Evolutionary conservation across 257 asterid species (phyloP).

Genomic region (Striga asiatica): DNA sequence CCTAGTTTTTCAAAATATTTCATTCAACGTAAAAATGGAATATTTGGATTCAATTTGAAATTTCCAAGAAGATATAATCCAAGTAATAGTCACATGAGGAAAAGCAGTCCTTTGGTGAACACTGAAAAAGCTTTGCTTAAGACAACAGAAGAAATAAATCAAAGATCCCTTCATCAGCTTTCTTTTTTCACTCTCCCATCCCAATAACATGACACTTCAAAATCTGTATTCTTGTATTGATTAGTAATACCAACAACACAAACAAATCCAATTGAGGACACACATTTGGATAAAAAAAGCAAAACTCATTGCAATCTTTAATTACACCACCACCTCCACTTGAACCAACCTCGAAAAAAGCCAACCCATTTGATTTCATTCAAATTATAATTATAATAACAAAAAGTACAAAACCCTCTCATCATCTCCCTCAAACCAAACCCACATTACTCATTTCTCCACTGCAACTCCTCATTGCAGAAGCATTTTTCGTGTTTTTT

Average conservation of each 20-base stretch:
- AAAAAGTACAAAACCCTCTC: background rate
- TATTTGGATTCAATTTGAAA: too few relatives aligned
- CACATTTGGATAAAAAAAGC: conserved; percentile 22
- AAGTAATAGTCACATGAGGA: too few relatives aligned
- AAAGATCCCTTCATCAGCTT: conserved; percentile 19
- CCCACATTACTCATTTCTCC: conserved; percentile 12
- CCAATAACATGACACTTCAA: conserved; percentile 19
- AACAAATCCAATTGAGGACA: background rate
- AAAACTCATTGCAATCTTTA: conserved; percentile 27
- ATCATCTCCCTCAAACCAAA: conserved; percentile 22
- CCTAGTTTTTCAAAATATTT: too few relatives aligned
- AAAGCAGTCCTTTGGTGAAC: too few relatives aligned
- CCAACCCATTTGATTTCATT: conserved; percentile 16
- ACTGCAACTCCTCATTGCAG: conserved; percentile 36
- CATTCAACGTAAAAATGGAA: too few relatives aligned
- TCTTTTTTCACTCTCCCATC: conserved; percentile 23
- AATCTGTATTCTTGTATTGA: background rate
- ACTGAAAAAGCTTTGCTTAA: conserved; percentile 16
- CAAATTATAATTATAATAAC: conserved; percentile 19
- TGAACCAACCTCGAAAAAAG: conserved; percentile 26
- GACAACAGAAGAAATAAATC: conserved; percentile 26
- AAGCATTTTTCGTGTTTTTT: background rate
- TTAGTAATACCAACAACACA: conserved; percentile 14
- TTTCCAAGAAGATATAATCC: too few relatives aligned
- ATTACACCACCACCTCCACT: conserved; percentile 16